Percentiles rank a stretch among this genome's conserved stretches.
Conservation (phyloP, 2,329 filamentous ascomycete species). For the Xylariomycetidae sp. region DNA sequence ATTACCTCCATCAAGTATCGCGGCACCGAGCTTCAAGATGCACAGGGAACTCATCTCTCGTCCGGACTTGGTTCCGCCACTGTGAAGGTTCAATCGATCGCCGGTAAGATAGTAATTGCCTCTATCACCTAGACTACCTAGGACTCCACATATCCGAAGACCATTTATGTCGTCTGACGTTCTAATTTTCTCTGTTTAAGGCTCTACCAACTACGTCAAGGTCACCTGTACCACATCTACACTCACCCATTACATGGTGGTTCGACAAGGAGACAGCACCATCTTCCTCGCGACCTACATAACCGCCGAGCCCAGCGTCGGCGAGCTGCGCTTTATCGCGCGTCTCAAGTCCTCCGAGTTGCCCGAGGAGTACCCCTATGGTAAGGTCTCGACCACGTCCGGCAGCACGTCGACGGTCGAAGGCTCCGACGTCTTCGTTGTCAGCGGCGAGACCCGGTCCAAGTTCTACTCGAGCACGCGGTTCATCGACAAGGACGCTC, state of each 20-base stretch:
- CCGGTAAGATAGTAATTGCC: constrained; percentile 20
- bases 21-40: constrained; percentile 51
- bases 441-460: constrained; percentile 58
- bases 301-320: constrained; percentile 48
- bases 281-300: constrained; percentile 61
- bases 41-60: constrained; percentile 49
- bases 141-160: constrained; percentile 3
- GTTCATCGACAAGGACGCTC: constrained; percentile 64
- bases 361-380: constrained; percentile 49
- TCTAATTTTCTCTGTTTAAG: constrained; percentile 9
- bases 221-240: constrained; percentile 55
- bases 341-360: constrained; percentile 49
- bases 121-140: neutral
- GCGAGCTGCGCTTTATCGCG: constrained; percentile 61
- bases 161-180: no score
- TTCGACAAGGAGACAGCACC: constrained; percentile 54
- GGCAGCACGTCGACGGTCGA: constrained; percentile 50
- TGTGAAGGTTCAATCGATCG: constrained; percentile 41
- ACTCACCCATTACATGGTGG: constrained; percentile 62
- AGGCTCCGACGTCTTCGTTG: constrained; percentile 54
- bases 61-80: constrained; percentile 56
- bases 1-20: constrained; percentile 60
- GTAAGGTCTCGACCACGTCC: constrained; percentile 50
- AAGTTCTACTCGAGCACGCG: constrained; percentile 67
- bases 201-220: constrained; percentile 46